Conservation (phyloP, 1,139 yeast species). For the Yamadazyma dushanensis region DNA sequence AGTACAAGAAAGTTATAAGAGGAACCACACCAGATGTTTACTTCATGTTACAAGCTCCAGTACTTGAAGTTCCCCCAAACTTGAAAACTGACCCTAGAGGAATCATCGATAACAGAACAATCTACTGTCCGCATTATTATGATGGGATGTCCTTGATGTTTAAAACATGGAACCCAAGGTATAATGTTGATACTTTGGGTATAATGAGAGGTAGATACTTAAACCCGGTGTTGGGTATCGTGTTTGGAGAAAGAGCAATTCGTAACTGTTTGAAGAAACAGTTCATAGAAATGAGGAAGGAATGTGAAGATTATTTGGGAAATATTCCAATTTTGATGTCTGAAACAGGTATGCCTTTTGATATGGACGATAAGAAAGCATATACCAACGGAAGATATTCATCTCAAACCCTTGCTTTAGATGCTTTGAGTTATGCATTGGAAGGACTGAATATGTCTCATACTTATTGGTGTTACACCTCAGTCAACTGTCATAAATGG, state of each 20-base stretch:
- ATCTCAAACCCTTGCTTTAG: constrained; percentile 79
- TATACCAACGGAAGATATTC: constrained; percentile 62
- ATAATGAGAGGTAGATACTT: constrained; percentile 77
- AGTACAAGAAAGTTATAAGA: constrained; percentile 52
- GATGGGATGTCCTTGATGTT: constrained; percentile 93
- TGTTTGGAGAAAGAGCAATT: constrained; percentile 77
- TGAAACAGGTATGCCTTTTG: constrained; percentile 97
- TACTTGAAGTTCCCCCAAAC: constrained; percentile 74
- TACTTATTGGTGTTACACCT: constrained; percentile 84
- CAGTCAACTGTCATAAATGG: constrained; percentile 69
- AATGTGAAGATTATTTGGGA: constrained; percentile 62
- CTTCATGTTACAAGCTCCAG: constrained; percentile 80
- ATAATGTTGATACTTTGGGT: constrained; percentile 88
- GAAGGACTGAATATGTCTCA: constrained; percentile 72
- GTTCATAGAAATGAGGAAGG: constrained; percentile 60
- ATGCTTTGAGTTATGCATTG: constrained; percentile 75
- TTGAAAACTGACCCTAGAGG: constrained; percentile 49
- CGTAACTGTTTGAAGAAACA: constrained; percentile 71
- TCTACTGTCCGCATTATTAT: constrained; percentile 85
- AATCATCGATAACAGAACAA: constrained; percentile 62
- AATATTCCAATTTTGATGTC: constrained; percentile 72
- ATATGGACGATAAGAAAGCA: constrained; percentile 79
- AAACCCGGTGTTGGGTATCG: constrained; percentile 75
- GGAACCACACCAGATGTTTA: constrained; percentile 45
- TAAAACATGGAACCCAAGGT: constrained; percentile 73